Percentiles rank a stretch among this genome's conserved stretches.
These are phyloP conservation scores for Coniochaeta hoffmannii DNA, from an alignment of 2,329 filamentous ascomycete genomes.

Conservation along the genomic window DNA sequence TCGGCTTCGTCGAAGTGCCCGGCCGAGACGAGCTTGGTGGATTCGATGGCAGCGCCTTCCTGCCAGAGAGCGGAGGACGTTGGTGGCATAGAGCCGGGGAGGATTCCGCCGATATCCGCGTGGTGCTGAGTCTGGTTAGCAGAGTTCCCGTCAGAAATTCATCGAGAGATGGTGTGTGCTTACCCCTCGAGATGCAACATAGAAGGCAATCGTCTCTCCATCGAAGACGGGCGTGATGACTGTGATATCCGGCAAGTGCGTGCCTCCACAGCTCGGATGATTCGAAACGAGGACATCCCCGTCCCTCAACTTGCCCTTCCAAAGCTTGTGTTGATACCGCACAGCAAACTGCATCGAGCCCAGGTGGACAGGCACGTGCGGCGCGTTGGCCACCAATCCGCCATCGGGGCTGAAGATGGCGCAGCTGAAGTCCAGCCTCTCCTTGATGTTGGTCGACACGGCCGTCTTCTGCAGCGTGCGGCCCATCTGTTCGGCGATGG, in stretches of 20 bases:
- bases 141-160: not conserved
- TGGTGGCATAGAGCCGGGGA: conserved; percentile 28
- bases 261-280: conserved; percentile 23
- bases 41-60: conserved; percentile 31
- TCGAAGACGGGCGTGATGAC: conserved; percentile 32
- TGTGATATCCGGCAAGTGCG: conserved; percentile 32
- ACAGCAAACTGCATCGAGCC: conserved; percentile 32
- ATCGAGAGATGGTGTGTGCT: not conserved
- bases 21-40: conserved; percentile 26
- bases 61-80: conserved; percentile 32
- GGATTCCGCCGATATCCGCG: conserved; percentile 23
- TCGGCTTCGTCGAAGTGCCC: conserved; percentile 20
- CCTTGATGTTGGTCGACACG: conserved; percentile 64
- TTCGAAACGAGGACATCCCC: conserved; percentile 64
- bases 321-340: conserved; percentile 44
- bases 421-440: conserved; percentile 64
- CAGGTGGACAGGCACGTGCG: conserved; percentile 31
- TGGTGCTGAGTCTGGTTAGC: conserved; percentile 19
- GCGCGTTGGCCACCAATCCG: conserved; percentile 56
- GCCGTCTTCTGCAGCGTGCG: conserved; percentile 62
- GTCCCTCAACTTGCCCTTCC: conserved; percentile 61
- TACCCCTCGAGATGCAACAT: conserved; percentile 26
- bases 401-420: conserved; percentile 62
- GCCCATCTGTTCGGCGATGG: conserved; percentile 68
- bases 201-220: conserved; percentile 27